Evolutionary conservation across 2,329 filamentous ascomycete species (phyloP).

Genomic region (Chrysoporthe austroafricana): DNA sequence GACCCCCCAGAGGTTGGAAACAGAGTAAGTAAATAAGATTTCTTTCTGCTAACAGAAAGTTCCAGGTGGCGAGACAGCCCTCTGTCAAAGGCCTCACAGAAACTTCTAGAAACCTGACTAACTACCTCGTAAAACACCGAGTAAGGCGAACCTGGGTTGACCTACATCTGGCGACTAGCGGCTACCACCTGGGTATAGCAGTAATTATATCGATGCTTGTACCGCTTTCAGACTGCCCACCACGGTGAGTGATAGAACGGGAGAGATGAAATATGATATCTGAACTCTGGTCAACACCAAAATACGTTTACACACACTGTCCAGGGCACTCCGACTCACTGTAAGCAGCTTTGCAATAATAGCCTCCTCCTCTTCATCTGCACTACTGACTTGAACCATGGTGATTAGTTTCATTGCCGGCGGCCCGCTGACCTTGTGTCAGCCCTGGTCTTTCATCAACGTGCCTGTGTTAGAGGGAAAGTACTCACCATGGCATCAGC

Average conservation of each 20-base stretch:
- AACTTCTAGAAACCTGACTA: not conserved
- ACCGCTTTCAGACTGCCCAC: slow-evolving; percentile 21
- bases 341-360: slow-evolving; percentile 49
- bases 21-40: not conserved
- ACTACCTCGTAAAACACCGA: not conserved
- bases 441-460: not conserved
- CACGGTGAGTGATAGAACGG: slow-evolving; percentile 22
- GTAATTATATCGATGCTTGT: slow-evolving; percentile 11
- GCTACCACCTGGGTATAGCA: no score
- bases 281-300: not conserved
- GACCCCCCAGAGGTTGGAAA: not conserved
- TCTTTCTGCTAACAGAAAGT: not conserved
- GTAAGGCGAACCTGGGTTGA: not conserved
- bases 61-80: not conserved
- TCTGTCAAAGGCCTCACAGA: not conserved
- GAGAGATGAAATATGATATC: slow-evolving; percentile 26
- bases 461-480: not conserved
- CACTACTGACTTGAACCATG: slow-evolving; percentile 48
- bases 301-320: not conserved
- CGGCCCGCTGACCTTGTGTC: slow-evolving; percentile 40
- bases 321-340: slow-evolving; percentile 35
- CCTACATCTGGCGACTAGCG: not conserved
- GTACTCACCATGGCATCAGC: slow-evolving; percentile 44
- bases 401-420: slow-evolving; percentile 53
- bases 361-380: slow-evolving; percentile 44